These are phyloP conservation scores for Agapanthus africanus DNA, from an alignment of 106 monocot genomes.

Conservation along the genomic window DNA sequence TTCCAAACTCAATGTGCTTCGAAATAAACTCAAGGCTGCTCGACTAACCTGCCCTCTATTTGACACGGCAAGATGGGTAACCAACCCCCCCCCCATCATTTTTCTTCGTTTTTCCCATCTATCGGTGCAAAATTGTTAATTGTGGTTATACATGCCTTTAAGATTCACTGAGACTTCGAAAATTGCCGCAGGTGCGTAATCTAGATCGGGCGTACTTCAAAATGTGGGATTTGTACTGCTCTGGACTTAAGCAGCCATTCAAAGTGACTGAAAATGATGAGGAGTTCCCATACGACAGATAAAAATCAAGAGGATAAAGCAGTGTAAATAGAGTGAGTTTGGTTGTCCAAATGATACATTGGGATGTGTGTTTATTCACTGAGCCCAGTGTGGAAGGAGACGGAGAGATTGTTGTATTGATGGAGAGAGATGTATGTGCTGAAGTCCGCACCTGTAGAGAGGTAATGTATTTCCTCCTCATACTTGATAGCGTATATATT, in stretches of 20 bases:
- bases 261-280: conserved; percentile 70
- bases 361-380: conserved; percentile 14
- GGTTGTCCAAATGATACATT: conserved; percentile 32
- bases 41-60: conserved; percentile 80
- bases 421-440: no score
- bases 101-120: no score
- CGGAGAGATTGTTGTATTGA: conserved; percentile 7
- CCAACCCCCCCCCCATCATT: no score
- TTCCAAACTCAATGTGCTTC: conserved; percentile 48
- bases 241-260: conserved; percentile 60
- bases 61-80: conserved; percentile 90
- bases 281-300: conserved; percentile 70
- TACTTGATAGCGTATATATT: no score
- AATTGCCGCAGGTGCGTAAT: conserved; percentile 62
- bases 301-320: conserved; percentile 3
- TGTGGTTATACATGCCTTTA: background rate
- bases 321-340: conserved; percentile 22
- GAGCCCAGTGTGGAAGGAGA: conserved; percentile 22
- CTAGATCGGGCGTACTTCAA: conserved; percentile 79
- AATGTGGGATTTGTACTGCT: conserved; percentile 87
- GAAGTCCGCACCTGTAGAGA: no score
- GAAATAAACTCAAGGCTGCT: conserved; percentile 54
- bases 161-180: background rate
- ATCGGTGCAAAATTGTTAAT: background rate
- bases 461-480: no score